phyloP scores from a whole-genome alignment of 257 asterid genomes.

The Mentha longifolia region DNA sequence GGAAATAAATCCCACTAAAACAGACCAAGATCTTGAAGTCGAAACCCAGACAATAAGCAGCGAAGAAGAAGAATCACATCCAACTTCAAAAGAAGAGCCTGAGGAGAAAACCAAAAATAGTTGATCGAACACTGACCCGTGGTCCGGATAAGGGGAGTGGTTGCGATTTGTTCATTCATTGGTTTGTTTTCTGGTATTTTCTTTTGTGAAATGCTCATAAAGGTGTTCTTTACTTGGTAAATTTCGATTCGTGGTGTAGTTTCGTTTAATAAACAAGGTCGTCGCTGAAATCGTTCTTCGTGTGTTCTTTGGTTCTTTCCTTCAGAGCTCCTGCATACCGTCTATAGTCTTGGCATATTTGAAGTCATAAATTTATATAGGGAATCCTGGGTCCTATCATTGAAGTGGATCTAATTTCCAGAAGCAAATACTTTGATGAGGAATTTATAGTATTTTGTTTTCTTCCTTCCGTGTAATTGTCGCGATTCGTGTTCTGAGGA shows the following conservation, averaged over 20 bases:
- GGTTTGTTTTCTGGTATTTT: slow-evolving; percentile 39
- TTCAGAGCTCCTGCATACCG: not conserved
- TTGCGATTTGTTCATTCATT: slow-evolving; percentile 54
- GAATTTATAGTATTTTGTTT: not conserved
- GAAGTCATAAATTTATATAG: not conserved
- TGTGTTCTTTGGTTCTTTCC: not conserved
- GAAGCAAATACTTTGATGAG: not conserved
- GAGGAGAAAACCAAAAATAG: slow-evolving; percentile 32
- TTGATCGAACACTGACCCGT: slow-evolving; percentile 30
- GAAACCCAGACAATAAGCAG: slow-evolving; percentile 36
- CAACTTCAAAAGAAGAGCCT: slow-evolving; percentile 23
- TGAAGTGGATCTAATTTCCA: not conserved
- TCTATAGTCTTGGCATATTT: not conserved
- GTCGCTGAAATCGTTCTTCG: not conserved
- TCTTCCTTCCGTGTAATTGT: no score
- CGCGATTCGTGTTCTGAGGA: no score
- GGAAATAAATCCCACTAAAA: slow-evolving; percentile 40
- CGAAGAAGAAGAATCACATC: slow-evolving; percentile 24
- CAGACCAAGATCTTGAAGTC: slow-evolving; percentile 31
- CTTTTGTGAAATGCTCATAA: slow-evolving; percentile 30
- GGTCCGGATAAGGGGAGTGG: not conserved
- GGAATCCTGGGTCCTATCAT: no score
- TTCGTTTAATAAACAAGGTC: slow-evolving; percentile 19
- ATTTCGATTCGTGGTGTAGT: slow-evolving; percentile 5
- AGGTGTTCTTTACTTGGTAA: slow-evolving; percentile 25